Evolutionary conservation across 495 filamentous ascomycete species (phyloP).

Genomic region (Choiromyces venosus): DNA sequence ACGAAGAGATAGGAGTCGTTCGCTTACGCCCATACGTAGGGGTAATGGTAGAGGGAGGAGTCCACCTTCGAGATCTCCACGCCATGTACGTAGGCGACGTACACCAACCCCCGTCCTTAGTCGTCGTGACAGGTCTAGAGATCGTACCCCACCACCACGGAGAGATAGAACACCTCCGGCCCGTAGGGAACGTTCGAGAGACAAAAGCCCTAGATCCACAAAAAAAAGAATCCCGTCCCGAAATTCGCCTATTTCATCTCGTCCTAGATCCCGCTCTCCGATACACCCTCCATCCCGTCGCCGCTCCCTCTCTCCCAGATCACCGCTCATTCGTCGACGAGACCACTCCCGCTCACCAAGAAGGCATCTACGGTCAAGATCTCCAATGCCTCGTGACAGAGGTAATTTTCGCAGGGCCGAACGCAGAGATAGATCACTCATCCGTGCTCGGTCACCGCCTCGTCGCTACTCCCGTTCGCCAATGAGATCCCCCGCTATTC

Average conservation of each 20-base stretch:
- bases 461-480: conserved; percentile 37
- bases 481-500: conserved; percentile 27
- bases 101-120: conserved; percentile 21
- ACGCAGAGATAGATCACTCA: conserved; percentile 26
- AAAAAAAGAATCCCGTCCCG: conserved; percentile 22
- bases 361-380: conserved; percentile 33
- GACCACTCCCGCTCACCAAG: conserved; percentile 30
- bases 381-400: conserved; percentile 28
- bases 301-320: conserved; percentile 35
- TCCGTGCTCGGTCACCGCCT: conserved; percentile 31
- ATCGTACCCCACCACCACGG: conserved; percentile 30
- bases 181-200: conserved; percentile 29
- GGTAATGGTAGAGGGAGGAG: conserved; percentile 26
- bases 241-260: conserved; percentile 20
- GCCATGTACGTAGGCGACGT: conserved; percentile 30
- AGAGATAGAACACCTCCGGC: conserved; percentile 32
- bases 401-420: conserved; percentile 31
- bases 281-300: conserved; percentile 30
- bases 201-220: conserved; percentile 29
- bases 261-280: conserved; percentile 31
- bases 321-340: conserved; percentile 27
- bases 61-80: conserved; percentile 36
- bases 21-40: conserved; percentile 36
- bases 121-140: conserved; percentile 34
- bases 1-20: conserved; percentile 36